Evolutionary conservation across 176 grass and related monocot genomes (phyloP), one percentile per base, ranked within the genome.

Genomic region (Rhipidocladum racemiflorum): DNA sequence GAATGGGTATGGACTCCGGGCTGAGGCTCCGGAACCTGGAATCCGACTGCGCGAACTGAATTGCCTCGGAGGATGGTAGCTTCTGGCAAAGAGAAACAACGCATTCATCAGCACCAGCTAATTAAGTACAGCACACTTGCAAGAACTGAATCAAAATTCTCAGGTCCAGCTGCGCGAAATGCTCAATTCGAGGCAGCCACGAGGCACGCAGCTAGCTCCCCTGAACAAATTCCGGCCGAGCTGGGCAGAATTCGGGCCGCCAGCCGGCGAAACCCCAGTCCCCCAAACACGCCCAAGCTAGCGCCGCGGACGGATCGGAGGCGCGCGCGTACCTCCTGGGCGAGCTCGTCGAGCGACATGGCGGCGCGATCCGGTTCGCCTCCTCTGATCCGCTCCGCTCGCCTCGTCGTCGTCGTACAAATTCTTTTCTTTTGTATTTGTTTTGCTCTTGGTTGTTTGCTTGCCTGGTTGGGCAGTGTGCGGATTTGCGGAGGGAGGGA

Each of bases 311-410:
- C 35, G 56, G 48, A 83, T 48, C 36, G n/a, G 45, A 45, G 9
- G 9, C 0, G 45, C 44, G 7, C 0, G 70, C 51, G 23, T 86
- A 90, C 88, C 88, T 90, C 30, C 15, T 86, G 83, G 57, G 88
- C 38, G 32, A 76, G 83, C 38, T 90, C 88, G 78, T 85, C 88
- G 57, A 86, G 57, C 83, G 83, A 81, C 88, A 89, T 72, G 88
- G 64, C 77, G 44, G 54, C 82, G 82, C 54, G 82, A 89, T 89
- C 82, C 69, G 36, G 80, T 21, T 65, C 35, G 56, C 17, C 78
- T 45, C 51, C 51, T 44, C 50, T 0, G 17, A 64, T 39, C 30
- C 11, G 30, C 7, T 4, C 28, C 51, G 53, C 73, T 59, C 9
- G 32, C 18, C 1, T 30, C n/a, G 20, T 21, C 25, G 55, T 21